phyloP scores from a whole-genome alignment of 164 flowering plant species.

The Tinospora cordifolia region DNA sequence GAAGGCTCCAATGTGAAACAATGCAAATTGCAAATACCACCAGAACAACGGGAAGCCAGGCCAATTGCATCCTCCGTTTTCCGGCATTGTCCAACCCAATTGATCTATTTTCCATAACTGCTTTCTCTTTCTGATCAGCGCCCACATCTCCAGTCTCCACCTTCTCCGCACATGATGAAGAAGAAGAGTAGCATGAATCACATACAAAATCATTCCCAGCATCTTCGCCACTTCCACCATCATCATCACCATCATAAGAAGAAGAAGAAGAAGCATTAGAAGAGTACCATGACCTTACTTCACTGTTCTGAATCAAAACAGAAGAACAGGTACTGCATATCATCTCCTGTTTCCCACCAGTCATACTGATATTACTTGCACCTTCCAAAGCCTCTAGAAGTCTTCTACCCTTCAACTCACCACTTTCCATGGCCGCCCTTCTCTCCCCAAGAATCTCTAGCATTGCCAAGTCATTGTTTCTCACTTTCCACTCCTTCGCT shows the following conservation, averaged over 20 bases:
- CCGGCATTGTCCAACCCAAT: slow-evolving; percentile 8
- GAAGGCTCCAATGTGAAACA: slow-evolving; percentile 8
- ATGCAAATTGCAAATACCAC: slow-evolving; percentile 18
- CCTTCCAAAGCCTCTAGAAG: slow-evolving; percentile 28
- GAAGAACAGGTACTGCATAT: slow-evolving; percentile 18
- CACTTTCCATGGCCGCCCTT: slow-evolving; percentile 31
- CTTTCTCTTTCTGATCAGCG: neutral
- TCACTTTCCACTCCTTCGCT: slow-evolving; percentile 26
- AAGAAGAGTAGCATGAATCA: slow-evolving; percentile 5
- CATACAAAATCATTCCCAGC: too few relatives aligned
- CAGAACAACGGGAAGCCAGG: slow-evolving; percentile 19
- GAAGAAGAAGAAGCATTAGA: slow-evolving; percentile 14
- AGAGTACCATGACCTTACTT: slow-evolving; percentile 11
- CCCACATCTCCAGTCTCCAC: neutral
- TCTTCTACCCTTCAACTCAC: slow-evolving; percentile 36
- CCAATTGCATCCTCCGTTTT: slow-evolving; percentile 17
- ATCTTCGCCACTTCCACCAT: neutral
- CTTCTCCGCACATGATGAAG: neutral
- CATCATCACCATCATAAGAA: too few relatives aligned
- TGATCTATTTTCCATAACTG: neutral
- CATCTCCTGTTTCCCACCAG: slow-evolving; percentile 7
- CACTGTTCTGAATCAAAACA: slow-evolving; percentile 23
- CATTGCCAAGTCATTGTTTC: slow-evolving; percentile 29
- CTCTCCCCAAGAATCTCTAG: slow-evolving; percentile 31
- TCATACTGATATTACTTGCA: slow-evolving; percentile 8